Evolutionary conservation across 768 basidiomycete species (phyloP), one percentile per base, ranked within the genome.

Genomic region (Suillus cothurnatus): DNA sequence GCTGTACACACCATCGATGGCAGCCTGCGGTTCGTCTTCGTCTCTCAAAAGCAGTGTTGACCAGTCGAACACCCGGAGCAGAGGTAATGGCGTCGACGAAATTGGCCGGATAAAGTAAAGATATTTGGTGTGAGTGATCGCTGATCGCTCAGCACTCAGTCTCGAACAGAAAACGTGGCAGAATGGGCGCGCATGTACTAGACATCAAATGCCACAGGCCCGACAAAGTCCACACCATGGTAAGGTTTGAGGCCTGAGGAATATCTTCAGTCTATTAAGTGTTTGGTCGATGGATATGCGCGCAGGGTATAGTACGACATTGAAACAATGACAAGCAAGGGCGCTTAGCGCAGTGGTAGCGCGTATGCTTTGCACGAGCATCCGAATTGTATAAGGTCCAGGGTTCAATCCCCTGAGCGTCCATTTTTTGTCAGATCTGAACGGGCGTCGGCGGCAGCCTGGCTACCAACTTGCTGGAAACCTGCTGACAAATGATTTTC

Each of bases 331-430:
- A 2, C 0, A 12, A 21, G 0, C 4, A 58, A 38, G 72, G 67
- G 64, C 67, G 67, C 68, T 70, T 72, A 72, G 71, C 71, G 71
- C 71, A 72, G 71, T 72, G 71, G 71, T 72, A 72, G 71, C 71
- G 71, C 71, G 71, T 70, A 72, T 72, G 71, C 71, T 72, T 72
- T 72, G 71, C 71, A 72, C 28, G 55, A 58, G 39, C 63, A 63
- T 52, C 55, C 57, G 64, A 69, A 31, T 66, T 79, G 78, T 80
- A 79, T 80, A 71, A 79, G 77, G 78, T 77, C 78, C 77, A 78
- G 77, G 77, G 77, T 78, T 78, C 77, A 78, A 78, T 78, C 78
- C 77, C 79, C 78, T 79, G 78, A 70, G 76, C 71, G 79, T 79
- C 49, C 49, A 50, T 50, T 50, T 50, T 49, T 49, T n/a, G 8